These are phyloP conservation scores for Corchorus capsularis DNA, from an alignment of 345 rosid genomes.

Conservation along the genomic window DNA sequence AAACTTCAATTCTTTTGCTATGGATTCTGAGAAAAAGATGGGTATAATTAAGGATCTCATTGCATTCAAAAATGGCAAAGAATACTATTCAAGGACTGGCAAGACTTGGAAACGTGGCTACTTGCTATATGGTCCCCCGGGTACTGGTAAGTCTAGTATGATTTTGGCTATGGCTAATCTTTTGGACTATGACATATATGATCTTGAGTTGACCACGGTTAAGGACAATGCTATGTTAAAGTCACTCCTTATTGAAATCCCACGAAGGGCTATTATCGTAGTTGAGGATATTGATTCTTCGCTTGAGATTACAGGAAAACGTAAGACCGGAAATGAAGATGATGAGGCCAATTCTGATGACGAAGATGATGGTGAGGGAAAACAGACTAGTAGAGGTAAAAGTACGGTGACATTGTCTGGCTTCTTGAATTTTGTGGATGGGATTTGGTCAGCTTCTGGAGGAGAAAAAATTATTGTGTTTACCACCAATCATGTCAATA, in stretches of 20 bases:
- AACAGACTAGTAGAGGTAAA: background rate
- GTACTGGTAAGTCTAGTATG: constrained; percentile 31
- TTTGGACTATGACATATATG: constrained; percentile 24
- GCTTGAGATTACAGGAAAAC: constrained; percentile 22
- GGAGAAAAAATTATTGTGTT: constrained; percentile 32
- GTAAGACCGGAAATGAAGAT: background rate
- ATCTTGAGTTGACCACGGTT: constrained; percentile 22
- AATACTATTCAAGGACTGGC: constrained; percentile 27
- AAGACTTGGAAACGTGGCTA: constrained; percentile 33
- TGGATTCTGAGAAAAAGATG: constrained; percentile 24
- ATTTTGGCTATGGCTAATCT: constrained; percentile 28
- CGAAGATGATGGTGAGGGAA: background rate
- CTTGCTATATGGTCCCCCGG: constrained; percentile 29
- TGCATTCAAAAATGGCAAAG: constrained; percentile 21
- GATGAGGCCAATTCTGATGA: too few species aligned
- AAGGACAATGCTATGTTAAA: constrained; percentile 21
- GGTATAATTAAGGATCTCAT: constrained; percentile 25
- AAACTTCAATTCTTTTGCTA: constrained; percentile 24
- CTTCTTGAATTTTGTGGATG: constrained; percentile 30
- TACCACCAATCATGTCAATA: constrained; percentile 27
- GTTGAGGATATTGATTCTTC: constrained; percentile 29
- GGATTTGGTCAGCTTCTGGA: constrained; percentile 30
- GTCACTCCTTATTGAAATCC: constrained; percentile 19
- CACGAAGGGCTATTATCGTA: constrained; percentile 23
- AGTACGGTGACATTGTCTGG: constrained; percentile 26